Evolutionary conservation across 371 early-diverging fungal genomes (phyloP), one percentile per base, ranked within the genome.

Genomic region (Coemansia sp.): DNA sequence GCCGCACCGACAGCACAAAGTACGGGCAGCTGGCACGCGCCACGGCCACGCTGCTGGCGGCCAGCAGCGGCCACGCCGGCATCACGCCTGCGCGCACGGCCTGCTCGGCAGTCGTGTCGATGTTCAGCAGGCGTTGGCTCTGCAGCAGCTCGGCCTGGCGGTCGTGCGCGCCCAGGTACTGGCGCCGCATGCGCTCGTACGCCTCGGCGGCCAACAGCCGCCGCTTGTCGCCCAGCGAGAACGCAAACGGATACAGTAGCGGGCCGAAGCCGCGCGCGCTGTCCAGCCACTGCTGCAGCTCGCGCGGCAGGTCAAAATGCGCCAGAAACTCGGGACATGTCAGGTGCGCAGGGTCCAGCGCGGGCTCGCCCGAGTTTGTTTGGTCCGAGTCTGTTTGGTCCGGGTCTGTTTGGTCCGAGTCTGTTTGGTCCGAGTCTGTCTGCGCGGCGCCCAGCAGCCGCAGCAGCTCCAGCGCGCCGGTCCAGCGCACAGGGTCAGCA

Each of bases 1-100:
- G 81, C 3, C 91, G 81, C 7, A 93, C 82, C 36, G 90, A 89
- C 31, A 94, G 74, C 4, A 92, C 83, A 6, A 93, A 69, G 64
- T 86, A 94, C n/a, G 94, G 94, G 58, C 85, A 55, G 37, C 50
- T 46, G 5, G 69, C 75, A 2, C 44, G 34, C 12, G 55, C 33
- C 44, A 65, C 70, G 5, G 34, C 59, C 6, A 16, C n/a, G 16
- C n/a, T 18, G 18, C 49, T 60, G 2, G 70, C 61, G 5, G 69
- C 18, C 51, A 74, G 55, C 36, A 74, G 58, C 31, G 60, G 72
- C 76, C 76, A 75, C 44, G 56, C 64, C n/a, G 76, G 61, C 31
- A 5, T 6, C 5, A 54, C 32, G 31, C 50, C 52, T 4, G 56
- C 12, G 10, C 63, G 52, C 44, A 72, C 74, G 14, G 39, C 42